These are phyloP conservation scores for Vigna mungo DNA, from an alignment of 306 rosid genomes.

Conservation along the genomic window DNA sequence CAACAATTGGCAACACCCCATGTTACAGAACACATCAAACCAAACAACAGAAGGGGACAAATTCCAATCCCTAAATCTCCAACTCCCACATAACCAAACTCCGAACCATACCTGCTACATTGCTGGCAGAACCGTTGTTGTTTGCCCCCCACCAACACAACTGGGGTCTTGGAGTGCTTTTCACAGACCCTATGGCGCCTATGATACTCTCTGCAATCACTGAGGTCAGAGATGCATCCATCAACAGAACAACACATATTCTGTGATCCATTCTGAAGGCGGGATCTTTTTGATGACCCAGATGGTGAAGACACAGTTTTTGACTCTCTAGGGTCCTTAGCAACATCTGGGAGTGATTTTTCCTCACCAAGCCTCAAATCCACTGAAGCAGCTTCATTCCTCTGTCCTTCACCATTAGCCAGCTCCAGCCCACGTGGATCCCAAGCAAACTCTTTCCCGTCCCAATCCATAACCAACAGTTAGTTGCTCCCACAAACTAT, in stretches of 20 bases:
- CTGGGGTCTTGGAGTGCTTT: constrained; percentile 79
- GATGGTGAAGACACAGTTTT: constrained; percentile 46
- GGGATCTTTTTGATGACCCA: constrained; percentile 63
- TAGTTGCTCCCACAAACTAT: constrained; percentile 21
- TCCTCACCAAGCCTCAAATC: constrained; percentile 59
- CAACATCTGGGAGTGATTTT: constrained; percentile 29
- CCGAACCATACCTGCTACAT: constrained; percentile 78
- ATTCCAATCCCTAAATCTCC: constrained; percentile 15
- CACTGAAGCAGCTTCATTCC: constrained; percentile 47
- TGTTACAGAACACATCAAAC: constrained; percentile 19
- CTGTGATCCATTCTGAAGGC: constrained; percentile 55
- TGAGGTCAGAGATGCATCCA: constrained; percentile 79
- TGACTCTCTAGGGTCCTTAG: constrained; percentile 28
- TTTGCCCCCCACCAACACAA: constrained; percentile 68
- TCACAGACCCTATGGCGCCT: constrained; percentile 87
- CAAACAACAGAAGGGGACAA: constrained; percentile 29
- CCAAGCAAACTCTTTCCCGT: constrained; percentile 72
- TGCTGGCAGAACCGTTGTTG: constrained; percentile 95
- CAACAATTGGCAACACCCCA: constrained; percentile 37
- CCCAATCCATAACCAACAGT: constrained; percentile 79
- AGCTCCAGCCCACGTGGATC: constrained; percentile 61
- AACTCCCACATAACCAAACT: constrained; percentile 15
- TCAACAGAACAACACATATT: constrained; percentile 75
- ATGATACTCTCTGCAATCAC: constrained; percentile 86
- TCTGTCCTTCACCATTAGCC: constrained; percentile 19